Conservation (phyloP, 2,329 filamentous ascomycete genomes). For the Diaporthe eres region DNA sequence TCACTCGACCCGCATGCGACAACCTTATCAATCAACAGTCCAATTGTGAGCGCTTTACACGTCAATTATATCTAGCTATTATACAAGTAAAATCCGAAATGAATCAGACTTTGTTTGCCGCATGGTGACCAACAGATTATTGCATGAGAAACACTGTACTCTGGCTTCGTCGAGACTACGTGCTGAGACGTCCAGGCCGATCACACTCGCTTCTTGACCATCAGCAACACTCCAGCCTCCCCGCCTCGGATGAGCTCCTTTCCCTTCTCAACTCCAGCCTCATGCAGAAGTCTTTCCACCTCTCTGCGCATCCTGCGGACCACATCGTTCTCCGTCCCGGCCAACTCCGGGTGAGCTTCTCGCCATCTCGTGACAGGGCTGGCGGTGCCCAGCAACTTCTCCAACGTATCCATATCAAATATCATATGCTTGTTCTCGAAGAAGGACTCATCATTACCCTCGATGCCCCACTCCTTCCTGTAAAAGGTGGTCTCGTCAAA, state of each 20-base stretch:
- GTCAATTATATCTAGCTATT: neutral
- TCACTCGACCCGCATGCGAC: no score
- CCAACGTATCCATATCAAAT: constrained; percentile 52
- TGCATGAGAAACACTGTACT: neutral
- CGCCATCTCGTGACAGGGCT: constrained; percentile 61
- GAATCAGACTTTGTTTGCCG: neutral
- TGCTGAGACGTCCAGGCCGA: neutral
- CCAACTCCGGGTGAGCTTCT: constrained; percentile 57
- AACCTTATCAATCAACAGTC: no score
- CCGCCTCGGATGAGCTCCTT: constrained; percentile 49
- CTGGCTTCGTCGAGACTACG: neutral
- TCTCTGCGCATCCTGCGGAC: constrained; percentile 49
- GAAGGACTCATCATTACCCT: constrained; percentile 47
- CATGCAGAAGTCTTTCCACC: constrained; percentile 48
- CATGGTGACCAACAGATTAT: neutral
- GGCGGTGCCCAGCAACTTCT: constrained; percentile 53
- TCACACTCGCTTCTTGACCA: constrained; percentile 49
- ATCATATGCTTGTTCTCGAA: constrained; percentile 44
- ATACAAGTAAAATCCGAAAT: neutral
- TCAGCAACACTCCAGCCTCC: constrained; percentile 47
- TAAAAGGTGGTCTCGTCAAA: constrained; percentile 58
- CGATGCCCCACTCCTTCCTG: constrained; percentile 58
- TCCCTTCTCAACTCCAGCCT: constrained; percentile 53
- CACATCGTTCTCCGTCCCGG: constrained; percentile 57
- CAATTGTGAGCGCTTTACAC: neutral